These are phyloP conservation scores for Rhododendron mucronatum DNA, from an alignment of 148 eudicot species.

Conservation along the genomic window DNA sequence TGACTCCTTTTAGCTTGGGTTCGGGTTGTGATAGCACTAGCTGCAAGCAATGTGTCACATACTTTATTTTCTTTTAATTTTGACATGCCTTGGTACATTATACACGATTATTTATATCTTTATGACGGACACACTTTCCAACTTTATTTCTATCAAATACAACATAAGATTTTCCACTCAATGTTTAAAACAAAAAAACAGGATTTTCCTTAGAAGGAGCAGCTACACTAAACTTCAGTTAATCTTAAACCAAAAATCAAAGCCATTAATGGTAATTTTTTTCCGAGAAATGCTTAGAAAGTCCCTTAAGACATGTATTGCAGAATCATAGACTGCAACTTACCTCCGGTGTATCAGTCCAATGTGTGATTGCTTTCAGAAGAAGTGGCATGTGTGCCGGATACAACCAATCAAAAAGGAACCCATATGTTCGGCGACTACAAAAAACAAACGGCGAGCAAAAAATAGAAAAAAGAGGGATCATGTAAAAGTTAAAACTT, in stretches of 20 bases:
- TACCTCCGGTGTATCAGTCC: slow-evolving; percentile 99
- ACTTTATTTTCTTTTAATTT: neutral
- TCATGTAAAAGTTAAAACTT: slow-evolving; percentile 15
- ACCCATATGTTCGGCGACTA: slow-evolving; percentile 91
- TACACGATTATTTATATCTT: neutral
- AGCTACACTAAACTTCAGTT: neutral
- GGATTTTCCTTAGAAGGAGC: neutral
- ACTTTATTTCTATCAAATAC: neutral
- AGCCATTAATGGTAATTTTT: neutral
- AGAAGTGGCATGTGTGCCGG: slow-evolving; percentile 87
- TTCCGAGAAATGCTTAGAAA: neutral
- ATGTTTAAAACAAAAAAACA: neutral
- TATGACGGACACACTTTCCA: neutral
- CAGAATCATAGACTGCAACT: slow-evolving; percentile 6
- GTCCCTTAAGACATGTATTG: neutral
- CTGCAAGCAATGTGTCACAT: neutral
- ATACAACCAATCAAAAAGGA: slow-evolving; percentile 95
- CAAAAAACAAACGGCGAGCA: neutral
- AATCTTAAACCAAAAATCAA: neutral
- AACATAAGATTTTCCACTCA: neutral
- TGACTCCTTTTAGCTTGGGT: neutral
- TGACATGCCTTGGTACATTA: neutral
- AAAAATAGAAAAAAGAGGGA: slow-evolving; percentile 7
- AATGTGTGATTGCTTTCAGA: slow-evolving; percentile 83
- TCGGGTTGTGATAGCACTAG: neutral